Base-by-base conservation (phyloP, 495 filamentous ascomycete genomes). In the Xylaria intraflava region DNA sequence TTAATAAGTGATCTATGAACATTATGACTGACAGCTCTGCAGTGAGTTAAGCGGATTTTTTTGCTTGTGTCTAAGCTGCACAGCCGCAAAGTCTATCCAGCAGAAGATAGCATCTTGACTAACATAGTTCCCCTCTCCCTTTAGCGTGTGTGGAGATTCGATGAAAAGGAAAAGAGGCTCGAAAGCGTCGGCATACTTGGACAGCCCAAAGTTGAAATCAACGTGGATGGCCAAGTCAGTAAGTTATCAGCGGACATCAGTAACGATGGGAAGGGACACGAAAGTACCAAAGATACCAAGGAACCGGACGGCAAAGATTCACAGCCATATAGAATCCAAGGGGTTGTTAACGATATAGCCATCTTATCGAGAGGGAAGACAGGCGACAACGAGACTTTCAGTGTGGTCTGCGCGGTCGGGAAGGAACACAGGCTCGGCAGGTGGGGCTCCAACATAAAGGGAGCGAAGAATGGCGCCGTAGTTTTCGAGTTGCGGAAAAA, bases 391-490 rank as follows among this genome's bases (percentile, higher is more conserved):
- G 85, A 88, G 29, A 88, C 87, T 12, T 60, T 95, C 0, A 90
- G 85, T 54, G 78, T 98, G 36, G 87, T 91, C 31, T 87, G 81
- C 42, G 93, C 84, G 1, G 77, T 91, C 8, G 91, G 89, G 17
- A 94, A 90, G 64, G 91, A 96, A 70, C 83, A 89, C 62, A 78
- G 88, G 19, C 70, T 94, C 29, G 92, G 87, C 1, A 76, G 85
- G 51, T 96, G 88, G 87, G 80, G 79, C 59, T 48, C 52, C 1
- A 56, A 78, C 1, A 65, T 82, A 45, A 68, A 71, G 50, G 70
- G 73, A 0, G 90, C 82, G 2, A 84, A 82, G 58, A 95, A 91
- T 65, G 86, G 88, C 2, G 85, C 84, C 10, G 77, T 88, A 10
- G 76, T 95, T 2, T 90, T 94, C 58, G 87, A 92, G 66, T 82